Evolutionary conservation across 305 asterid genomes (phyloP), one percentile per base, ranked within the genome.

Genomic region (Plantago coronopus): DNA sequence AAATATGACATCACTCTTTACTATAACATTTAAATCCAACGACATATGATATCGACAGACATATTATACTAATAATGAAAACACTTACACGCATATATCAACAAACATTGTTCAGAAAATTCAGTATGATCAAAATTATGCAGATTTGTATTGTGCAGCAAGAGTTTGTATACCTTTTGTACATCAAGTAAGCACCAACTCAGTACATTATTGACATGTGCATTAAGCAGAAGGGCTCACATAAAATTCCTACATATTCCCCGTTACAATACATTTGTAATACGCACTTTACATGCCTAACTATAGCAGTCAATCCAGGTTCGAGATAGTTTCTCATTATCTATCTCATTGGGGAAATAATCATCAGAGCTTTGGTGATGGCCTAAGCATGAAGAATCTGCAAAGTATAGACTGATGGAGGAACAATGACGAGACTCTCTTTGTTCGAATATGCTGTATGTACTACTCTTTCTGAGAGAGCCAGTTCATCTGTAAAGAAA

Each of bases 401-500:
- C 25, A 34, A 51, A 15, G 56, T 17, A 50, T 11, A 0, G 15
- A 10, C 27, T 22, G 19, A 53, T 23, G 38, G 16, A 53, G 42
- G 20, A 53, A 53, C 12, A 53, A 23, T 25, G 42, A 53, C 3
- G 7, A 25, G 38, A 25, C 58, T 53, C 38, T 2, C 11, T 16
- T 14, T 23, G 38, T 18, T 37, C n/a, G 17, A 11, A 15, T 51
- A 51, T 51, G 9, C 11, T 13, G 14, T 18, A 25, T 14, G 17
- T 15, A 3, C n/a, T 53, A 16, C 42, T 53, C 58, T 53, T 53
- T 53, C 58, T 16, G 58, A 4, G 58, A 53, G 38, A 53, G 58
- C 58, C 58, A 53, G 8, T 37, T 23, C 27, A 53, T 31, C 58
- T 53, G 58, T 6, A 53, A 25, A 31, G 9, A 23, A 18, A 23